A percentile compares a stretch with the other conserved stretches of the same genome.
Conservation (phyloP, 2,329 filamentous ascomycete genomes). For the Bretziella fagacearum region DNA sequence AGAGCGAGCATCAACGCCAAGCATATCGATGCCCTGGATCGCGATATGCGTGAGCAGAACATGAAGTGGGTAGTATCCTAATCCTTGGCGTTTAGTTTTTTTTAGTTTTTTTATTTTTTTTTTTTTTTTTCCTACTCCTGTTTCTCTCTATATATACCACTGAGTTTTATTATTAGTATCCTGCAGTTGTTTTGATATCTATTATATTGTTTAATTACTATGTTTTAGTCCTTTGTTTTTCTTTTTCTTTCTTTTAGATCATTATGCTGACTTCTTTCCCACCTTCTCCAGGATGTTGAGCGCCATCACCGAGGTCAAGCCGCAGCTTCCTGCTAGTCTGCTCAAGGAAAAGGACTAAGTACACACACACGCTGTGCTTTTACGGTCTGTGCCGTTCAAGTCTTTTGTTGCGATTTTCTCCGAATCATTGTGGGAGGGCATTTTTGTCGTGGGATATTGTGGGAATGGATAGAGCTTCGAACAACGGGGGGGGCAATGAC, state of each 20-base stretch:
- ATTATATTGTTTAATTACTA: background rate
- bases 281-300: conserved; percentile 8
- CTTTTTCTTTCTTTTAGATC: conserved; percentile 14
- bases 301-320: conserved; percentile 12
- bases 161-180: conserved; percentile 10
- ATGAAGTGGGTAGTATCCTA: conserved; percentile 23
- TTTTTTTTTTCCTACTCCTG: conserved; percentile 7
- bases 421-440: no score
- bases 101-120: conserved; percentile 16
- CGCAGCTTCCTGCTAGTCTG: conserved; percentile 10
- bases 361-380: background rate
- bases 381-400: background rate
- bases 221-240: conserved; percentile 16
- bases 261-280: conserved; percentile 18
- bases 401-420: background rate
- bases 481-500: no score
- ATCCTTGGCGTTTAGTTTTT: conserved; percentile 13
- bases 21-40: conserved; percentile 36
- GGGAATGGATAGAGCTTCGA: no score
- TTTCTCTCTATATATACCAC: conserved; percentile 19
- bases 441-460: no score
- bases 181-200: background rate
- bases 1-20: conserved; percentile 26
- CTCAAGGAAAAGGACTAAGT: conserved; percentile 3
- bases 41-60: conserved; percentile 39